Evolutionary conservation across 2,329 filamentous ascomycete species (phyloP), one percentile per base, ranked within the genome.

Genomic region (Pyrenophora seminiperda): DNA sequence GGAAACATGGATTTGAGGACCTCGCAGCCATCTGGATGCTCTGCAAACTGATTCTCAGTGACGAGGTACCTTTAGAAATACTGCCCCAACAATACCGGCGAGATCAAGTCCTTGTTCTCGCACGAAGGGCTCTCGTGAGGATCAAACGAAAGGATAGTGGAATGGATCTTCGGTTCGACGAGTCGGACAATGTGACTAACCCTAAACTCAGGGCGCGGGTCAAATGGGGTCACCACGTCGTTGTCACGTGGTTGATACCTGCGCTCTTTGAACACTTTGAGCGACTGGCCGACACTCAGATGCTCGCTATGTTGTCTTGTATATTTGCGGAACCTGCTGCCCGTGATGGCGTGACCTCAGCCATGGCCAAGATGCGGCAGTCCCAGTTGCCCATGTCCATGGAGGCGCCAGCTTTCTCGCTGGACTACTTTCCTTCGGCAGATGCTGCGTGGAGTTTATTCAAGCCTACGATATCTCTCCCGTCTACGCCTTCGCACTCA

Each of bases 1-100:
- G 85, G 59, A 86, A 84, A 55, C 81, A 88, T 59, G 89, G 87
- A 4, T 82, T 84, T 56, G 71, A 79, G 11, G 90, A 96, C 56
- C 74, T 95, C 22, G 87, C 88, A 19, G 84, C 91, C 60, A 83
- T 96, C 5, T 99, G 94, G 94, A 84, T 83, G 40, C 87, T 97
- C 58, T 79, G 91, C 46, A 87, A 84, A 14, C 77, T 97, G 50
- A 79, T 97, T 5, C 76, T 97, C 37, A 85, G 86, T 58, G 88
- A 89, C 59, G 85, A 90, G 36, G 86, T 92, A 20, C 89, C 88
- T 1, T 76, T 93, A 3, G 81, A 88, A 60, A 75, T 90, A 19
- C 74, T 88, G 34, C 77, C 79, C 3, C 79, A 81, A 47, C 75
- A 79, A 22, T 76, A 80, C 54, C 76, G 79, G 32, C 77, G 79